phyloP scores from a whole-genome alignment of 257 asterid species.

The Solanum paucissectum region DNA sequence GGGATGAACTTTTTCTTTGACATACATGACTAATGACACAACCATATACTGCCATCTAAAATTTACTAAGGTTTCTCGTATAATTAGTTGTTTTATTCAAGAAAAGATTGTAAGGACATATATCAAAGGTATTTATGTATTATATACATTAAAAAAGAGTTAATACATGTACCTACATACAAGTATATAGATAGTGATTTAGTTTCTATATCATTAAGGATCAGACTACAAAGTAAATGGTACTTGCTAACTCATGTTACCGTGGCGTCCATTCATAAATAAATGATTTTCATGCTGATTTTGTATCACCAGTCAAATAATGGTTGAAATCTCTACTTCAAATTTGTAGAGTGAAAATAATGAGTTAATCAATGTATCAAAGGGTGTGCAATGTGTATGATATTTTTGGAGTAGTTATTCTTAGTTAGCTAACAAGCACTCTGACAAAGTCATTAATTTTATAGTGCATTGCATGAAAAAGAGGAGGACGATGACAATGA shows the following conservation, averaged over 20 bases:
- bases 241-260: not conserved
- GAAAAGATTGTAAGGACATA: not conserved
- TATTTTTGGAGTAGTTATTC: not conserved
- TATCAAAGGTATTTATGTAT: not conserved
- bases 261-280: not conserved
- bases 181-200: not conserved
- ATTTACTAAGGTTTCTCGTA: not conserved
- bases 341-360: not conserved
- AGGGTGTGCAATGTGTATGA: not conserved
- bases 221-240: not conserved
- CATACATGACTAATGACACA: not conserved
- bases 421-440: not conserved
- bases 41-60: not conserved
- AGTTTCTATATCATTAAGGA: not conserved
- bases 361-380: not conserved
- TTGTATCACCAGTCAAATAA: not conserved
- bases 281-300: not conserved
- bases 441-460: not conserved
- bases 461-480: conserved; percentile 59
- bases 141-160: not conserved
- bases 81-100: not conserved
- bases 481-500: conserved; percentile 19
- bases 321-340: not conserved
- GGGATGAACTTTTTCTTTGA: not conserved
- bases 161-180: not conserved